Conservation (phyloP, 768 basidiomycete genomes). For the Boletus reticuloceps region DNA sequence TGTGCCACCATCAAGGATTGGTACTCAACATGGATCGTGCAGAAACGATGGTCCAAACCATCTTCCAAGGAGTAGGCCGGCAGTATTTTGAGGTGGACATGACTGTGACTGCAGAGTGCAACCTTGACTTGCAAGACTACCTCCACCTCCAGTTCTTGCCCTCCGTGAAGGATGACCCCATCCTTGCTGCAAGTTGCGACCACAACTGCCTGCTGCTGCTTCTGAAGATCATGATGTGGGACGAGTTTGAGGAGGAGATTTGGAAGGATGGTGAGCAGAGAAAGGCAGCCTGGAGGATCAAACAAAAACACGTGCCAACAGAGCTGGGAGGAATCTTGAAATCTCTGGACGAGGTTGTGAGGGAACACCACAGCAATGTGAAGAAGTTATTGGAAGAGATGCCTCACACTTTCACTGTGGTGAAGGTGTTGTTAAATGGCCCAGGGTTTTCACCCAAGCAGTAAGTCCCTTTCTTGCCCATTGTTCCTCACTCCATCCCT, state of each 20-base stretch:
- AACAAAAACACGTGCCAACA: too few species aligned
- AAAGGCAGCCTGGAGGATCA: too few species aligned
- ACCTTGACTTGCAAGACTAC: background rate
- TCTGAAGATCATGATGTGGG: too few species aligned
- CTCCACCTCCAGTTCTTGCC: background rate
- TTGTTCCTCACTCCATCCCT: too few species aligned
- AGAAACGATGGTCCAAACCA: background rate
- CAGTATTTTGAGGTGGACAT: background rate
- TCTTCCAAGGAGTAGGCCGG: background rate
- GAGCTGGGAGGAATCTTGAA: too few species aligned
- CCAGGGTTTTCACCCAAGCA: too few species aligned
- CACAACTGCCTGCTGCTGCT: too few species aligned
- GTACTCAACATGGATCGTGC: background rate
- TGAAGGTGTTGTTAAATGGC: too few species aligned
- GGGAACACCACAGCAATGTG: background rate
- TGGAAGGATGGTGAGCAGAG: too few species aligned
- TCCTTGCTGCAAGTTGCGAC: background rate
- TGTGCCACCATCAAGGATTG: background rate
- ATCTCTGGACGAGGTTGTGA: background rate
- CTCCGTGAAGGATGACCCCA: background rate
- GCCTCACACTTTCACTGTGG: background rate
- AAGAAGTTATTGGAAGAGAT: background rate
- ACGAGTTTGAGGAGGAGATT: too few species aligned
- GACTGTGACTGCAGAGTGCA: background rate
- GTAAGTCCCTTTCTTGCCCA: too few species aligned